phyloP scores from a whole-genome alignment of 768 basidiomycete genomes.

The Psilocybe tampanensis region DNA sequence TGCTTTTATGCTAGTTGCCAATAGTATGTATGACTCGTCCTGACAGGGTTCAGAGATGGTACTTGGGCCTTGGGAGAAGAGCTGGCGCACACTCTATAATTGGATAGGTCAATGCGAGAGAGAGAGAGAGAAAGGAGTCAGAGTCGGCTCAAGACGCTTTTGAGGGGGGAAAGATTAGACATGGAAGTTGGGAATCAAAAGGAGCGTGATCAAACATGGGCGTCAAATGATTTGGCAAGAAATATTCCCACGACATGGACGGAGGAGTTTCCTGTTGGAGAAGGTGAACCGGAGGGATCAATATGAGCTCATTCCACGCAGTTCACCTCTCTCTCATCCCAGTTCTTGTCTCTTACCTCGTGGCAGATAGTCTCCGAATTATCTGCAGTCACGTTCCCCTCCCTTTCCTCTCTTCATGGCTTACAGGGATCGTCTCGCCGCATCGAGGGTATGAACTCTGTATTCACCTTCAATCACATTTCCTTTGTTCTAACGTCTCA shows the following conservation, averaged over 20 bases:
- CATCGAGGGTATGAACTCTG: constrained; percentile 32
- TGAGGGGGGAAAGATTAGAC: too few relatives aligned
- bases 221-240: constrained; percentile 12
- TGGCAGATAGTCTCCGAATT: neutral
- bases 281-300: neutral
- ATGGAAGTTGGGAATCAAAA: neutral
- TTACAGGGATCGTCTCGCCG: constrained; percentile 41
- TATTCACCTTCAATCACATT: neutral
- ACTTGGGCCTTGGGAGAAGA: neutral
- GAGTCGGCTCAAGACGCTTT: neutral
- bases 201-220: constrained; percentile 4
- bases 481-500: neutral
- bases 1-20: neutral
- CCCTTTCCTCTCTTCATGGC: constrained; percentile 21
- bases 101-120: neutral
- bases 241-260: constrained; percentile 19
- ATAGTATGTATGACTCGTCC: neutral
- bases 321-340: neutral
- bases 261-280: neutral
- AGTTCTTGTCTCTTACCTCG: neutral
- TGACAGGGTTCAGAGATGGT: neutral
- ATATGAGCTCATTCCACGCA: neutral
- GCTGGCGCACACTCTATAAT: neutral
- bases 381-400: neutral
- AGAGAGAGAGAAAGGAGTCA: neutral